Evolutionary conservation across 2,329 filamentous ascomycete species (phyloP).

Genomic region (Sarocladium brachiariae): DNA sequence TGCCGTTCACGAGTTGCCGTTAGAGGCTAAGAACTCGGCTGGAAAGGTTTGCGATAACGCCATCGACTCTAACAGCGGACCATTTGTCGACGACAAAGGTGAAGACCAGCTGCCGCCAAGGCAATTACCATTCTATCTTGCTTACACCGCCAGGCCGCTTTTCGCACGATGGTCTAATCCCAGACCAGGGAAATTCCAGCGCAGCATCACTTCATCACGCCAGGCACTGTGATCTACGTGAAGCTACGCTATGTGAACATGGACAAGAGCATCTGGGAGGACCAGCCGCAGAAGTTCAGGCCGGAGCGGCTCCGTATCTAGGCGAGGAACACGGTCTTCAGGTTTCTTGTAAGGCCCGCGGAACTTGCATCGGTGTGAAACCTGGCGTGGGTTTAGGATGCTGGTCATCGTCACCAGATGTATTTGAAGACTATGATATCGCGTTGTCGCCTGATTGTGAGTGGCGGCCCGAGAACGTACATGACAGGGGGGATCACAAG

Average conservation of each 20-base stretch:
- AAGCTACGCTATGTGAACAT: slow-evolving; percentile 8
- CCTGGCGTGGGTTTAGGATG: slow-evolving; percentile 10
- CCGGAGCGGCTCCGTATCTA: slow-evolving; percentile 8
- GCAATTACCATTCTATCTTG: no score
- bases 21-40: no score
- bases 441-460: not conserved
- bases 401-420: slow-evolving; percentile 8
- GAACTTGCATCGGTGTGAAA: slow-evolving; percentile 11
- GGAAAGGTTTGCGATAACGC: no score
- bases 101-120: no score
- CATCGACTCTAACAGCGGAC: no score
- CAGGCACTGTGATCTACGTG: slow-evolving; percentile 9
- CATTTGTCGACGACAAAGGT: no score
- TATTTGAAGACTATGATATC: slow-evolving; percentile 9
- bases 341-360: slow-evolving; percentile 10
- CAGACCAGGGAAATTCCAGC: no score
- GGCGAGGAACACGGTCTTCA: slow-evolving; percentile 10
- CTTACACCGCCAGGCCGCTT: no score
- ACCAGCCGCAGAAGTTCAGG: slow-evolving; percentile 3
- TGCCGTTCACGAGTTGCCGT: no score
- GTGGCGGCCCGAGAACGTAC: slow-evolving; percentile 4
- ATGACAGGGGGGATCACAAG: not conserved
- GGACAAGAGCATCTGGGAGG: slow-evolving; percentile 6
- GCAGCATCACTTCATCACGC: slow-evolving; percentile 9
- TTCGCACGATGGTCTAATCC: no score